These are phyloP conservation scores for Yamadazyma jaroonii DNA, from an alignment of 1,139 yeast genomes.

Conservation along the genomic window DNA sequence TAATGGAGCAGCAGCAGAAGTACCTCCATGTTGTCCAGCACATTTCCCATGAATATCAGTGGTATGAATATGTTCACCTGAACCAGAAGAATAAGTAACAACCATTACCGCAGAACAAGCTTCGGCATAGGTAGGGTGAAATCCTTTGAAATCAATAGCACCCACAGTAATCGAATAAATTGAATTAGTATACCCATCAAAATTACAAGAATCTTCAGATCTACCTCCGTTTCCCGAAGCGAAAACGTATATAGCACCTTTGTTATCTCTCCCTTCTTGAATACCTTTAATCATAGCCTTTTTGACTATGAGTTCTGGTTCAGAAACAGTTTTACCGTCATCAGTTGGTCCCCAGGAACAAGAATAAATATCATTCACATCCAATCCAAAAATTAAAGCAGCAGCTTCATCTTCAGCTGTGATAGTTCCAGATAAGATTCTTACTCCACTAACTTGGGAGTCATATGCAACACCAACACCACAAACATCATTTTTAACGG, in stretches of 20 bases:
- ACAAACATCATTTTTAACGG: slow-evolving; percentile 81
- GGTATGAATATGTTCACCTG: slow-evolving; percentile 87
- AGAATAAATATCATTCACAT: slow-evolving; percentile 85
- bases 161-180: slow-evolving; percentile 95
- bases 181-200: slow-evolving; percentile 96
- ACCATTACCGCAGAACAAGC: slow-evolving; percentile 94
- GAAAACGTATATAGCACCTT: slow-evolving; percentile 90
- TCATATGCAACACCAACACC: slow-evolving; percentile 94
- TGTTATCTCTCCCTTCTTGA: slow-evolving; percentile 75
- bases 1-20: slow-evolving; percentile 98
- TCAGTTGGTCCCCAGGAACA: slow-evolving; percentile 99
- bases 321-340: slow-evolving; percentile 83
- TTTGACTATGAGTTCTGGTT: slow-evolving; percentile 74
- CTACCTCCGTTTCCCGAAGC: slow-evolving; percentile 96
- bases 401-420: slow-evolving; percentile 90
- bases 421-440: slow-evolving; percentile 79
- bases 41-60: slow-evolving; percentile 81
- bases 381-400: slow-evolving; percentile 76
- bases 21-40: slow-evolving; percentile 82
- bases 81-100: slow-evolving; percentile 92
- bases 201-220: slow-evolving; percentile 86
- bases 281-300: slow-evolving; percentile 83
- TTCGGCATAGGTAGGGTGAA: slow-evolving; percentile 88
- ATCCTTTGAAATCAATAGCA: slow-evolving; percentile 82
- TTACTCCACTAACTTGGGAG: slow-evolving; percentile 83